These are phyloP conservation scores for Pythium aquatile DNA, from an alignment of 352 stramenopile genomes.

Conservation along the genomic window DNA sequence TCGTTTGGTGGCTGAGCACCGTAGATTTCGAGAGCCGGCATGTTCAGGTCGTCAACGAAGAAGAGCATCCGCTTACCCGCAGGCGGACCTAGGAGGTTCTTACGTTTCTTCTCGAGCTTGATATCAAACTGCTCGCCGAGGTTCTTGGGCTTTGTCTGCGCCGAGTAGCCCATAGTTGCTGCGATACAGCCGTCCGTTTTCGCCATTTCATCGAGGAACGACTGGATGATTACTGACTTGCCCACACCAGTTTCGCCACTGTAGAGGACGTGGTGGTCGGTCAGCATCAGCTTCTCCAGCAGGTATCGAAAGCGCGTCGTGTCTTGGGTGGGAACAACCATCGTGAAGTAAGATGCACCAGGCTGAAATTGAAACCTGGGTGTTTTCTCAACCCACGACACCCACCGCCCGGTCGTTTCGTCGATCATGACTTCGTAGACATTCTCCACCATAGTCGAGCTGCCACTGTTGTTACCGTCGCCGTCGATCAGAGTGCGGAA, in stretches of 20 bases:
- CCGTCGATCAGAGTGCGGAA: slow-evolving; percentile 60
- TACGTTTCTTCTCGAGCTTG: slow-evolving; percentile 83
- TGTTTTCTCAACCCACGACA: slow-evolving; percentile 88
- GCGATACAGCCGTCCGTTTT: slow-evolving; percentile 81
- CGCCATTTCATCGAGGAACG: slow-evolving; percentile 88
- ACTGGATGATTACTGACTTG: slow-evolving; percentile 92
- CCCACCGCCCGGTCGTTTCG: slow-evolving; percentile 66
- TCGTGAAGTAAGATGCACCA: slow-evolving; percentile 90
- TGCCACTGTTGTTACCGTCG: slow-evolving; percentile 30
- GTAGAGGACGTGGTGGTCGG: slow-evolving; percentile 85
- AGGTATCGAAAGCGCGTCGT: slow-evolving; percentile 94
- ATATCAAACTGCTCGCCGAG: slow-evolving; percentile 83
- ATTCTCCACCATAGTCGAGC: slow-evolving; percentile 46
- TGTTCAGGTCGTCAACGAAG: slow-evolving; percentile 93
- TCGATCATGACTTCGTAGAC: slow-evolving; percentile 88
- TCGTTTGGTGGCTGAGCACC: slow-evolving; percentile 92
- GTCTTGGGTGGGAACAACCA: slow-evolving; percentile 94
- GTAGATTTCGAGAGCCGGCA: slow-evolving; percentile 92
- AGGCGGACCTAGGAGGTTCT: slow-evolving; percentile 74
- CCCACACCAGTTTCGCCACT: slow-evolving; percentile 91
- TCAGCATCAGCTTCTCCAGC: slow-evolving; percentile 85
- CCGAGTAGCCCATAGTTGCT: slow-evolving; percentile 88
- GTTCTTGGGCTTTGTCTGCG: slow-evolving; percentile 85
- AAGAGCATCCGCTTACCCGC: slow-evolving; percentile 82
- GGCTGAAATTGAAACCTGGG: slow-evolving; percentile 86